These are phyloP conservation scores for Dioscorea cayenensis DNA, from an alignment of 116 monocot species.

Conservation along the genomic window DNA sequence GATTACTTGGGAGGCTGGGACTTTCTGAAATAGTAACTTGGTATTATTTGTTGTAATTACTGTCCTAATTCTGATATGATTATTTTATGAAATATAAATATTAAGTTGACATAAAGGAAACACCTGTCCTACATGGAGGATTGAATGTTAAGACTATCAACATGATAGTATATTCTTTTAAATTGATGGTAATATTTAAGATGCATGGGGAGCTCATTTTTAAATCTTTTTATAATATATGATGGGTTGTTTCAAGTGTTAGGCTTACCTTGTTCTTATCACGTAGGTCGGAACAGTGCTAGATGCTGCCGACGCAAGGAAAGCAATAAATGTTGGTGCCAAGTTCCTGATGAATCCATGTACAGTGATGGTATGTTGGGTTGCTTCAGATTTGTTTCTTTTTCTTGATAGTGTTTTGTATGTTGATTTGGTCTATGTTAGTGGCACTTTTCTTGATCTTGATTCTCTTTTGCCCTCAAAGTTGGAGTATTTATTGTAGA, in stretches of 20 bases:
- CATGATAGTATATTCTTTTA: neutral
- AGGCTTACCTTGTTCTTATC: neutral
- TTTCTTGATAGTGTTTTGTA: neutral
- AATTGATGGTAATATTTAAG: neutral
- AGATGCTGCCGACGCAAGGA: constrained; percentile 59
- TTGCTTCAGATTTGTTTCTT: neutral
- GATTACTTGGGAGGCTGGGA: neutral
- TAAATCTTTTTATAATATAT: neutral
- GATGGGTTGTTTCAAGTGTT: neutral
- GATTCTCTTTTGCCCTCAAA: no score
- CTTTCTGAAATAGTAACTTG: neutral
- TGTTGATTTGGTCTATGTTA: no score
- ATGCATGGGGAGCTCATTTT: neutral
- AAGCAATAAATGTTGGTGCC: constrained; percentile 64
- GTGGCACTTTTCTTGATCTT: no score
- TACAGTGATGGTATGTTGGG: constrained; percentile 48
- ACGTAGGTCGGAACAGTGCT: constrained; percentile 72
- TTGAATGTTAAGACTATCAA: neutral
- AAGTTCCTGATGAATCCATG: constrained; percentile 90
- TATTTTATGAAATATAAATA: neutral
- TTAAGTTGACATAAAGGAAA: neutral
- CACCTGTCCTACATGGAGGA: neutral
- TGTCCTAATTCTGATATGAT: neutral
- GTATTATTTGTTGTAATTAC: neutral
- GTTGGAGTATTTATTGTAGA: no score